Evolutionary conservation across 1,284 basidiomycete genomes (phyloP), one percentile per base, ranked within the genome.

Genomic region (Cryptococcus deneoformans): DNA sequence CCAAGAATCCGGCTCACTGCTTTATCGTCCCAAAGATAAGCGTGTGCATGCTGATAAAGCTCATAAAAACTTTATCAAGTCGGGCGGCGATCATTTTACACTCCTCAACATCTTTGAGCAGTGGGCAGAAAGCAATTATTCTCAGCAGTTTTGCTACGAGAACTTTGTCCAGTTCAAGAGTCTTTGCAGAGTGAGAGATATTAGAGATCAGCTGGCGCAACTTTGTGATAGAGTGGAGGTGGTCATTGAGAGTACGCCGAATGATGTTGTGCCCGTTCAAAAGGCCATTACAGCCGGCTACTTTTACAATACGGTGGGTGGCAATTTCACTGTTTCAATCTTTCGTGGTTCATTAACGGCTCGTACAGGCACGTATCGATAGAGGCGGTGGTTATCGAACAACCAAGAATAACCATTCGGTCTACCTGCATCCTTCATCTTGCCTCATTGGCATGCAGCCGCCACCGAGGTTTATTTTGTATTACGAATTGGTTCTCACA

Each of bases 131-230:
- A 91, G 91, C 42, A 92, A 91, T 70, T 99, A 94, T 76, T 92
- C 90, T 34, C 90, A 93, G 69, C 90, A 92, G 57, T 79, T 91
- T 77, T 94, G 91, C 70, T 92, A 93, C 72, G 93, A 97, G 72
- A 93, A 99, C 71, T 99, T 95, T 79, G 80, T 99, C 53, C 96
- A 99, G 78, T 94, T 91, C 83, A 99, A 99, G 82, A 92, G 89
- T 62, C 79, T 99, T 11, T 88, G 86, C 64, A 84, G 96, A 29
- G 95, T 96, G 0, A 86, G 96, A 48, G 96, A 99, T 77, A 95
- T 99, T 65, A 75, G 83, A 35, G 96, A 99, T 77, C 96, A 99
- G 78, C 83, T 99, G 12, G 92, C 93, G 0, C 87, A 87, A 5
- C 80, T 99, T 37, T 99, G 96, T 77, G 96, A 99, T 76, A 87